These are phyloP conservation scores for Punica granatum DNA, from an alignment of 345 rosid species.

Conservation along the genomic window DNA sequence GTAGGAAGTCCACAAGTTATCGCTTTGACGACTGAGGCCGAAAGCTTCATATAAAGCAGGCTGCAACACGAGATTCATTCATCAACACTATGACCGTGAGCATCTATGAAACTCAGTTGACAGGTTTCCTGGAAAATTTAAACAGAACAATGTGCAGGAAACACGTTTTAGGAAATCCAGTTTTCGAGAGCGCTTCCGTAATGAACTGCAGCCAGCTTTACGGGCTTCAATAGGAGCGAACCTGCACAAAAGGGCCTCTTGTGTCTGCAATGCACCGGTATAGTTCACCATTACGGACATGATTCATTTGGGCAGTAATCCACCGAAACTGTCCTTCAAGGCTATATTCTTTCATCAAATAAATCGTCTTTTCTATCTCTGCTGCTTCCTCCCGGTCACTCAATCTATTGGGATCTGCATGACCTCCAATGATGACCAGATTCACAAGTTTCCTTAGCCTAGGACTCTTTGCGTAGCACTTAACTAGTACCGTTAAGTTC, in stretches of 20 bases:
- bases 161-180: no score
- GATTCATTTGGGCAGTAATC: conserved; percentile 50
- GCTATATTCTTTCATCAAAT: conserved; percentile 33
- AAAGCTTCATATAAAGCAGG: conserved; percentile 55
- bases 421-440: conserved; percentile 44
- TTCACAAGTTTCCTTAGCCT: conserved; percentile 41
- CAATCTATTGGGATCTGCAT: conserved; percentile 30
- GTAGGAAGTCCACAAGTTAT: conserved; percentile 55
- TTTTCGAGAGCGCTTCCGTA: not conserved
- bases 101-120: not conserved
- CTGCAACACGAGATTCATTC: conserved; percentile 12
- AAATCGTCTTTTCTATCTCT: conserved; percentile 47
- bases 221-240: not conserved
- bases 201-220: not conserved
- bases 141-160: no score
- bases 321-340: conserved; percentile 46
- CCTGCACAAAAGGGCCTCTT: conserved; percentile 44
- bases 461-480: conserved; percentile 36
- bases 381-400: conserved; percentile 45
- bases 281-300: conserved; percentile 52
- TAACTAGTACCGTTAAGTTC: conserved; percentile 50
- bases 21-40: conserved; percentile 54
- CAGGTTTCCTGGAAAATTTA: not conserved
- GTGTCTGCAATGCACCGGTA: conserved; percentile 48
- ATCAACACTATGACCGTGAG: not conserved